Conservation (phyloP, 768 basidiomycete genomes). For the Atractiella rhizophila region DNA sequence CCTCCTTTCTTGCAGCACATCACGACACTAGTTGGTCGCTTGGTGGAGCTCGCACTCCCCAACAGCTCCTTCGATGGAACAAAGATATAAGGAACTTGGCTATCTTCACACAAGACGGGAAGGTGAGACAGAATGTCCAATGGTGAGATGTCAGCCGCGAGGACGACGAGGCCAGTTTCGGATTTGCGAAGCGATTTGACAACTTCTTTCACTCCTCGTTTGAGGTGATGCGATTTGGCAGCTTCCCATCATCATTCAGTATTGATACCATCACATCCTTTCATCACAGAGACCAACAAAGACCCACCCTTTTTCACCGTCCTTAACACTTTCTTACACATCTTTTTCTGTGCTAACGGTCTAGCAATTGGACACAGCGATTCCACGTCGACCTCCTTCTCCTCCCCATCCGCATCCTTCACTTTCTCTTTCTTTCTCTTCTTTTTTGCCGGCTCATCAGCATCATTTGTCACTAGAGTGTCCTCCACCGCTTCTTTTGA, state of each 20-base stretch:
- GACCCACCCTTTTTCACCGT: conserved; percentile 58
- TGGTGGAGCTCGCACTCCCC: conserved; percentile 81
- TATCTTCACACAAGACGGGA: conserved; percentile 80
- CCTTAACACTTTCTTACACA: conserved; percentile 80
- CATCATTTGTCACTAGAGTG: neutral
- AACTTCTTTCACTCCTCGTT: conserved; percentile 94
- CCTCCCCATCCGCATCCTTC: conserved; percentile 28
- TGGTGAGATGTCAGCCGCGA: conserved; percentile 92
- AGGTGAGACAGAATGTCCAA: conserved; percentile 96
- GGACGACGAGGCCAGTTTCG: conserved; percentile 71
- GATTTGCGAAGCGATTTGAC: conserved; percentile 93
- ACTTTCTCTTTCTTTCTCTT: conserved; percentile 47
- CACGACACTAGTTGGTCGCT: conserved; percentile 92
- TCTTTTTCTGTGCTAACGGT: conserved; percentile 77
- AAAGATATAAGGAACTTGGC: conserved; percentile 67
- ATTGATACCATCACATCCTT: neutral
- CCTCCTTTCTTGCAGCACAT: conserved; percentile 55
- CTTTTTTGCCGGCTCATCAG: conserved; percentile 10
- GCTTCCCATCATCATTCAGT: conserved; percentile 27
- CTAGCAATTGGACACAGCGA: conserved; percentile 83
- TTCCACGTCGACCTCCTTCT: too few species aligned
- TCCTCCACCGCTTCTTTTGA: neutral
- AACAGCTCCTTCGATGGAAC: conserved; percentile 83
- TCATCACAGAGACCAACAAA: neutral
- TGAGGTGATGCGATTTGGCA: conserved; percentile 79